These are phyloP conservation scores for Geotrichum fermentans DNA, from an alignment of 1,139 yeast species.

Conservation along the genomic window DNA sequence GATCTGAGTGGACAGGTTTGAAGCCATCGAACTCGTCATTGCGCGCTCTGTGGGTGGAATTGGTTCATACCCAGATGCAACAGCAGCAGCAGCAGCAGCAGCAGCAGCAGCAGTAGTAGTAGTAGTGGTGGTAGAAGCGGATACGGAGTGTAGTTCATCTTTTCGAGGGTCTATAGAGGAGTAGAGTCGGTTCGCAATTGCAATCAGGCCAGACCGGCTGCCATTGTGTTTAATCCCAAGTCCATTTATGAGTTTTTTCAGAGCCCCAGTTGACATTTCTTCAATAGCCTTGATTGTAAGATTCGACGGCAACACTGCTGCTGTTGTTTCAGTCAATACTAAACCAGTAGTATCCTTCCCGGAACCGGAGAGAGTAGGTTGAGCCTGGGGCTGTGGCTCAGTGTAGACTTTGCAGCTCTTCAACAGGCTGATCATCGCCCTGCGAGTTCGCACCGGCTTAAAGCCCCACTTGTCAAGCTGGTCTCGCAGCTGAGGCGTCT, in stretches of 20 bases:
- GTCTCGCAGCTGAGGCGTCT: constrained; percentile 5
- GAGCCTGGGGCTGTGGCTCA: neutral
- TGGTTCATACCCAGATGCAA: neutral
- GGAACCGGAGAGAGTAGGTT: neutral
- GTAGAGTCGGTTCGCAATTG: neutral
- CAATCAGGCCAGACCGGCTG: constrained; percentile 10
- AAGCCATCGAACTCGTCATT: too few species aligned
- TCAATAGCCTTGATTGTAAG: neutral
- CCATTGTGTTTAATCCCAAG: constrained; percentile 11
- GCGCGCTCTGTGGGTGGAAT: neutral
- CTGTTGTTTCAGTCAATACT: neutral
- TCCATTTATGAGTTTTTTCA: constrained; percentile 1
- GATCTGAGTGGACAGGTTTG: neutral
- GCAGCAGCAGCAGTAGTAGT: neutral
- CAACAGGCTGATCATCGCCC: constrained; percentile 12
- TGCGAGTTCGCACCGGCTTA: constrained; percentile 13
- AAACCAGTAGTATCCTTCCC: neutral
- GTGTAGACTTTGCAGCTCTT: constrained; percentile 14
- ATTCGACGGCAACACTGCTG: neutral
- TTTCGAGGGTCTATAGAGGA: neutral
- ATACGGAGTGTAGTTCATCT: neutral
- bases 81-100: neutral
- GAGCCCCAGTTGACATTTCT: constrained; percentile 11
- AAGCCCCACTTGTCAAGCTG: constrained; percentile 19
- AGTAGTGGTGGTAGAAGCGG: too few species aligned